Conservation (phyloP, 1,139 yeast species). For the Geotrichum histeridarum region DNA sequence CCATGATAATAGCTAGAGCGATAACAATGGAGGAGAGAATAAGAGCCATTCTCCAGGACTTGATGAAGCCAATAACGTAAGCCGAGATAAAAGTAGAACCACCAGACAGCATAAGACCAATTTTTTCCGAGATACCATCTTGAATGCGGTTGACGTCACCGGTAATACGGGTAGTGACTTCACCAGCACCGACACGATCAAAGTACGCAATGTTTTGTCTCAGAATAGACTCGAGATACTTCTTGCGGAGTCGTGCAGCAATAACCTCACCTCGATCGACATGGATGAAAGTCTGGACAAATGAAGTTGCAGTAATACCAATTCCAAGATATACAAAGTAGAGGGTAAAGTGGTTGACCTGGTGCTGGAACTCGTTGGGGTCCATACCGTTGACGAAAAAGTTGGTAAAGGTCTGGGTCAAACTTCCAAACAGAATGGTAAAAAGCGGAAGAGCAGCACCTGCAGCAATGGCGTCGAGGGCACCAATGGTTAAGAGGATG, state of each 20-base stretch:
- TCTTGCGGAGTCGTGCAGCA: conserved; percentile 41
- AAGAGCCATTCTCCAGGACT: conserved; percentile 40
- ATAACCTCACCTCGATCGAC: conserved; percentile 43
- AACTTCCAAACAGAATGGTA: conserved; percentile 39
- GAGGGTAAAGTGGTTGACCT: conserved; percentile 36
- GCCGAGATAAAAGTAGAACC: conserved; percentile 41
- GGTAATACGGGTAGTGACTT: conserved; percentile 43
- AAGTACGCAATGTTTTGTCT: conserved; percentile 44
- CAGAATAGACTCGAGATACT: conserved; percentile 39
- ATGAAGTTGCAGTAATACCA: conserved; percentile 37
- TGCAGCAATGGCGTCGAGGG: conserved; percentile 33
- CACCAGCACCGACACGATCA: conserved; percentile 44
- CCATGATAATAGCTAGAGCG: conserved; percentile 33
- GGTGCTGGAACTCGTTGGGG: conserved; percentile 32
- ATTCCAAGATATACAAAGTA: conserved; percentile 41
- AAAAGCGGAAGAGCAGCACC: conserved; percentile 42
- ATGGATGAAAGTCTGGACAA: conserved; percentile 36
- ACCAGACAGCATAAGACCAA: conserved; percentile 40
- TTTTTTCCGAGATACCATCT: conserved; percentile 44
- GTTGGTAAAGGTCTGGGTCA: conserved; percentile 38
- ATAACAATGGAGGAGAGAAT: conserved; percentile 39
- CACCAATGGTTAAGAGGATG: conserved; percentile 30
- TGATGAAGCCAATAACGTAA: conserved; percentile 40
- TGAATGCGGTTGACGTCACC: conserved; percentile 43
- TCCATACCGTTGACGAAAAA: conserved; percentile 33